Conservation (phyloP, 2,329 filamentous ascomycete species). For the Bipolaris victoriae region DNA sequence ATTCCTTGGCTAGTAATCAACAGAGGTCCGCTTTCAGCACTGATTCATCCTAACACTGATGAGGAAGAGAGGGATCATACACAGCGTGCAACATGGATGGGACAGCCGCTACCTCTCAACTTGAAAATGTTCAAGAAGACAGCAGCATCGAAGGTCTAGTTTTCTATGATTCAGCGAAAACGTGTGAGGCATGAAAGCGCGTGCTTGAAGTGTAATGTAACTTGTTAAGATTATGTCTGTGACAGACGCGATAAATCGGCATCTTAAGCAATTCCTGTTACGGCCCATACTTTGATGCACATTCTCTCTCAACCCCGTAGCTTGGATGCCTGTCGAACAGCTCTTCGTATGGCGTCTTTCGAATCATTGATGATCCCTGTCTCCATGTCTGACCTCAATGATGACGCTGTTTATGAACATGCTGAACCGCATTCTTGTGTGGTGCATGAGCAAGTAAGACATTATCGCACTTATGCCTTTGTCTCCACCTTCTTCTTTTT, state of each 20-base stretch:
- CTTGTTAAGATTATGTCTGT: not conserved
- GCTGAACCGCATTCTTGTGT: not conserved
- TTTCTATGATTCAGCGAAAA: not conserved
- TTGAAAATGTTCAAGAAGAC: conserved; percentile 55
- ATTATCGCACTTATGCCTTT: conserved; percentile 23
- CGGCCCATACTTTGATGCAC: not conserved
- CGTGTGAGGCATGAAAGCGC: not conserved
- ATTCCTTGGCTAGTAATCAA: conserved; percentile 84
- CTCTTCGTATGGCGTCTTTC: not conserved
- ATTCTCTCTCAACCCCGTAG: not conserved
- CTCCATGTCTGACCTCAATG: not conserved
- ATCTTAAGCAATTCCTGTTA: not conserved
- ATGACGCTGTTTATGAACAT: not conserved
- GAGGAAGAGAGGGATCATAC: conserved; percentile 68
- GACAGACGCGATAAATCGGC: not conserved
- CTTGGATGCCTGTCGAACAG: not conserved
- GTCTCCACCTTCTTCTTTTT: conserved; percentile 64
- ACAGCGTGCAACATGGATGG: conserved; percentile 75
- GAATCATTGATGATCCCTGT: not conserved
- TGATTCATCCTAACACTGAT: conserved; percentile 85
- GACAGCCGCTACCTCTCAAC: conserved; percentile 68
- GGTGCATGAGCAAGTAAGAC: not conserved
- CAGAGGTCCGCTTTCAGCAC: conserved; percentile 76
- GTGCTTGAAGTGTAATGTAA: not conserved
- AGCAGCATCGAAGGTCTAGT: not conserved